Base-by-base conservation (phyloP, 176 grass and related monocot genomes). In the Typha latifolia region DNA sequence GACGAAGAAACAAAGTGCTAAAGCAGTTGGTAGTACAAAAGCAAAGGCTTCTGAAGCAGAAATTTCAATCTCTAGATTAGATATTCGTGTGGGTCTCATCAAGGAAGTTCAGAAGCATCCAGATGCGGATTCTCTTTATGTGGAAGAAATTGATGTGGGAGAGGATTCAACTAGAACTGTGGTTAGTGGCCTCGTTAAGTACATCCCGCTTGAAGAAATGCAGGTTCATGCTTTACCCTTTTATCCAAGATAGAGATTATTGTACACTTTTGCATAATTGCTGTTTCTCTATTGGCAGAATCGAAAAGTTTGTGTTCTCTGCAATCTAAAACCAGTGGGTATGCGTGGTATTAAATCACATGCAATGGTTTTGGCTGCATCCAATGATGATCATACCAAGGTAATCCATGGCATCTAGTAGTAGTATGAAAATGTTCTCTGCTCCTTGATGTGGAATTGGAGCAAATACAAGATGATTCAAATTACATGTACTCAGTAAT, bases 301-400 rank as follows among this genome's bases (percentile, higher is more conserved):
- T 62, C 81, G 76, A 56, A 93, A 84, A 75, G 85, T 90, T 4
- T 93, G 94, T 14, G 89, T 97, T 18, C 78, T 92, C 65, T 97
- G 94, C 67, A 97, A 97, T 83, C 69, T 93, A 75, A 97, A 97
- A 66, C 94, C 89, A 0, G 94, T 82, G 52, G 84, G 85, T 51
- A 97, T 93, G 94, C 80, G 86, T 0, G 89, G 94, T 48, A 97
- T 90, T 55, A 97, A 97, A 64, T 93, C 89, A 66, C 85, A 90
- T 76, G 89, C 89, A 3, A 93, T 97, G 94, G 94, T 97, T 82
- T 78, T 97, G 70, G 94, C 94, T 74, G 89, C 94, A 72, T 97
- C 94, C 7, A 92, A 90, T 63, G 89, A 76, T 69, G 86, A 93
- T 16, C 83, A 97, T 83, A 79, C 83, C 8, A 90, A 90, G 61